Percentiles rank a stretch among this genome's conserved stretches.
Evolutionary conservation across 2,329 filamentous ascomycete species (phyloP).

Genomic region (Gnomoniopsis smithogilvyi): DNA sequence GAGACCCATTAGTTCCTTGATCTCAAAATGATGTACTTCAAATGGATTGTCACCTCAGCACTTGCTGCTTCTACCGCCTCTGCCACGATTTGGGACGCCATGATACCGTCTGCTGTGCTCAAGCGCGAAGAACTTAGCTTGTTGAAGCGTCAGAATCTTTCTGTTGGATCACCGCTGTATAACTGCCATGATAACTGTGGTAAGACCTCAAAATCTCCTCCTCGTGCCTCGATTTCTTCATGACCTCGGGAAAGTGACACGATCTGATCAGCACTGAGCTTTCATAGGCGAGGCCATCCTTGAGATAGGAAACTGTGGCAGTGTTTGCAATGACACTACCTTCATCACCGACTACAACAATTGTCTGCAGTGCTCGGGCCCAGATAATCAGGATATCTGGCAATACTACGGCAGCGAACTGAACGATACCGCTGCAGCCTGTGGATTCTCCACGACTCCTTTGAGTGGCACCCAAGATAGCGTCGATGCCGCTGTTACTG

Average conservation of each 20-base stretch:
- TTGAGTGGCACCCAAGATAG: constrained; percentile 19
- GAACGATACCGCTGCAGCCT: constrained; percentile 25
- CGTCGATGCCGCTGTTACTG: constrained; percentile 18
- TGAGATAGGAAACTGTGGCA: constrained; percentile 24
- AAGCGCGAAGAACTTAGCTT: constrained; percentile 4
- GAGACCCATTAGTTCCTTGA: too few species aligned
- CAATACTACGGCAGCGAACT: constrained; percentile 35
- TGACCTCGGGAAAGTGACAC: neutral
- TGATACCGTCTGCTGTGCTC: neutral
- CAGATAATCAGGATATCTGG: constrained; percentile 40
- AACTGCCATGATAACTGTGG: constrained; percentile 44
- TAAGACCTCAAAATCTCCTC: constrained; percentile 21
- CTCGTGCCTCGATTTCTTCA: neutral
- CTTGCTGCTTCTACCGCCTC: constrained; percentile 2
- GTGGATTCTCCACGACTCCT: constrained; percentile 25
- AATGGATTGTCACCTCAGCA: constrained; percentile 5
- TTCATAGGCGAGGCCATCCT: constrained; percentile 32
- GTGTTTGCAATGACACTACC: constrained; percentile 33
- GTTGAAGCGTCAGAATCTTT: constrained; percentile 27
- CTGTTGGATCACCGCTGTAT: constrained; percentile 35
- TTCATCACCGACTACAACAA: constrained; percentile 37
- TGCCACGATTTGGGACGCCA: neutral
- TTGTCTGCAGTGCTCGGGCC: constrained; percentile 36
- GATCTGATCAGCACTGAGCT: neutral
- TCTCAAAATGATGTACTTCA: constrained; percentile 7